Conservation (phyloP, 2,329 filamentous ascomycete species). For the Cordyceps fumosorosea region DNA sequence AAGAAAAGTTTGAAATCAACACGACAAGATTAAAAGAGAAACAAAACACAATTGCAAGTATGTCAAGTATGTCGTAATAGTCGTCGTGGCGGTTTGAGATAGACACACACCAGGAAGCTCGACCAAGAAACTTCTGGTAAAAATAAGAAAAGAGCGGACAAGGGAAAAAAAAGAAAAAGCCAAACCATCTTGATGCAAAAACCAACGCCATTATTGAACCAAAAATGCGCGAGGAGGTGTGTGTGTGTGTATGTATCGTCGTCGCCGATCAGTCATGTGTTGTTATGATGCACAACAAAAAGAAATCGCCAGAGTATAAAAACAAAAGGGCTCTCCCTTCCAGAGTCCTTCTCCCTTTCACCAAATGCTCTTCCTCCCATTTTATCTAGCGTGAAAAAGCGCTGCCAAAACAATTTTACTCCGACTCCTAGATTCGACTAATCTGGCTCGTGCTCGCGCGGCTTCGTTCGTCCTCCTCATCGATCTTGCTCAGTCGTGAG, state of each 20-base stretch:
- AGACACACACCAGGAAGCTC: background rate
- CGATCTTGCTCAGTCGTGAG: conserved; percentile 79
- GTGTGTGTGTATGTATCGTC: background rate
- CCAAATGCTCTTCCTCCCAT: background rate
- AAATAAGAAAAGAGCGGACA: background rate
- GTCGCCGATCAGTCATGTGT: background rate
- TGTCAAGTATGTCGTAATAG: conserved; percentile 8
- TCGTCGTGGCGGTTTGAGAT: conserved; percentile 2
- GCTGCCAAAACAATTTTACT: background rate
- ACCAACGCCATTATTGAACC: conserved; percentile 7
- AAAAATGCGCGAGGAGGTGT: background rate
- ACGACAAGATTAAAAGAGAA: background rate
- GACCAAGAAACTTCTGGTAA: background rate
- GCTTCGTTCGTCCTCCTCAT: conserved; percentile 76
- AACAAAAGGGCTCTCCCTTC: background rate
- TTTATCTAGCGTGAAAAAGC: background rate
- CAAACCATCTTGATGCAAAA: conserved; percentile 1
- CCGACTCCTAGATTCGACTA: conserved; percentile 33
- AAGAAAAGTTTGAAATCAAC: background rate
- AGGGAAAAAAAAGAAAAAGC: background rate
- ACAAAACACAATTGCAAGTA: background rate
- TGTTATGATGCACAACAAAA: background rate
- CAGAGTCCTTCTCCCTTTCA: background rate
- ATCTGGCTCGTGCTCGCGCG: conserved; percentile 63
- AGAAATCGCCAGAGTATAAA: background rate